Evolutionary conservation across 768 basidiomycete genomes (phyloP).

Genomic region (Cubamyces lactineus): DNA sequence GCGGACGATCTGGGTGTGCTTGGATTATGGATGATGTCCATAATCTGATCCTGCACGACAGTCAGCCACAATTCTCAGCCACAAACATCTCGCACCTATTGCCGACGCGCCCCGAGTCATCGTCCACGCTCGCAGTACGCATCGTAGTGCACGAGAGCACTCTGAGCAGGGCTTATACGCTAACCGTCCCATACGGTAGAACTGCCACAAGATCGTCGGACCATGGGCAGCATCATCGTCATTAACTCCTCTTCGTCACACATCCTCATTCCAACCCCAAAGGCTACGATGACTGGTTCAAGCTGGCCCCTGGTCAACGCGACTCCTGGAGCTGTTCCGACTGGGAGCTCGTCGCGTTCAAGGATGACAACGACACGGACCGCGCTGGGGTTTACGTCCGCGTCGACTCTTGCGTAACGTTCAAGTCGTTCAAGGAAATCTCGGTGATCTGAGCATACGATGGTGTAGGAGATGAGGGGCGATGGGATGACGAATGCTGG

Average conservation of each 20-base stretch:
- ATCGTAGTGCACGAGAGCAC: too few species aligned
- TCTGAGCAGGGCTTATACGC: too few species aligned
- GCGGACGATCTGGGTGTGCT: too few species aligned
- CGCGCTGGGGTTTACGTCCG: slow-evolving; percentile 13
- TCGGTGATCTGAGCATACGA: not conserved
- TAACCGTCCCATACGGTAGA: too few species aligned
- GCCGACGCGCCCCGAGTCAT: too few species aligned
- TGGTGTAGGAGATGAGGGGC: not conserved
- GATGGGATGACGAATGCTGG: not conserved
- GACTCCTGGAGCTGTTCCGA: slow-evolving; percentile 13
- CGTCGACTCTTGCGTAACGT: slow-evolving; percentile 11
- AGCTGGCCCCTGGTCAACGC: slow-evolving; percentile 1
- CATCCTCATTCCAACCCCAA: slow-evolving; percentile 6
- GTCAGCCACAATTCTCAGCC: too few species aligned
- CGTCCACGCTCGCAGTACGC: too few species aligned
- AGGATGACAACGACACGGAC: slow-evolving; percentile 10
- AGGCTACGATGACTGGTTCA: slow-evolving; percentile 18
- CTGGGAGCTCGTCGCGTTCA: slow-evolving; percentile 24
- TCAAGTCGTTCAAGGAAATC: not conserved
- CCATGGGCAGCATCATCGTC: slow-evolving; percentile 19
- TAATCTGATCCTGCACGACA: too few species aligned
- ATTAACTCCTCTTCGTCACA: not conserved
- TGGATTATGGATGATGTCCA: too few species aligned
- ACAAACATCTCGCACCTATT: too few species aligned
- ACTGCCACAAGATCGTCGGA: too few species aligned